These are phyloP conservation scores for Acrodontium crateriforme DNA, from an alignment of 2,329 filamentous ascomycete species.

Conservation along the genomic window DNA sequence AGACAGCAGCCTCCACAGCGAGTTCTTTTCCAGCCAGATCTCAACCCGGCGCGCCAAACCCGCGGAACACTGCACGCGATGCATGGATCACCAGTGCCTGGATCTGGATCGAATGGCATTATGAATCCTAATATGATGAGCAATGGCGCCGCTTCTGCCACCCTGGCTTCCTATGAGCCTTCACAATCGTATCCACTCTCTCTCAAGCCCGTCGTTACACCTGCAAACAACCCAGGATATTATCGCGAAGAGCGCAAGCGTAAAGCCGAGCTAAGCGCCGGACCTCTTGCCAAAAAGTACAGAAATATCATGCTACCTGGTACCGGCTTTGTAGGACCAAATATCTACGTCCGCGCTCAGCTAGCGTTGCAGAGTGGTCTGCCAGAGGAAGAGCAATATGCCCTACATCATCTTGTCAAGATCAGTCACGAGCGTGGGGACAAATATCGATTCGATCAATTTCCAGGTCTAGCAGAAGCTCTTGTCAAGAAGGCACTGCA, in stretches of 20 bases:
- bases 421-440: constrained; percentile 91
- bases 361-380: constrained; percentile 71
- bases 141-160: constrained; percentile 25
- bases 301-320: constrained; percentile 47
- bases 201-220: constrained; percentile 61
- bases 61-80: constrained; percentile 33
- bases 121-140: constrained; percentile 11
- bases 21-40: constrained; percentile 74
- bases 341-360: constrained; percentile 82
- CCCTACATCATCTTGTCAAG: constrained; percentile 82
- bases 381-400: constrained; percentile 76
- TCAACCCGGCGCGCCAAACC: constrained; percentile 48
- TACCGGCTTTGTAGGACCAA: constrained; percentile 54
- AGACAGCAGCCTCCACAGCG: constrained; percentile 75
- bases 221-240: constrained; percentile 56
- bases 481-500: constrained; percentile 74
- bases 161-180: constrained; percentile 58
- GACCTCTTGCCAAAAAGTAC: constrained; percentile 31
- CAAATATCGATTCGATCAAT: constrained; percentile 89
- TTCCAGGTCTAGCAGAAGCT: constrained; percentile 75
- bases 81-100: constrained; percentile 30
- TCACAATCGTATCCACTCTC: constrained; percentile 47
- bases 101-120: constrained; percentile 39
- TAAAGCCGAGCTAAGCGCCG: constrained; percentile 22
- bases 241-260: constrained; percentile 48